Evolutionary conservation across 805 yeast genomes (phyloP).

Genomic region (Ascoidea asiatica): DNA sequence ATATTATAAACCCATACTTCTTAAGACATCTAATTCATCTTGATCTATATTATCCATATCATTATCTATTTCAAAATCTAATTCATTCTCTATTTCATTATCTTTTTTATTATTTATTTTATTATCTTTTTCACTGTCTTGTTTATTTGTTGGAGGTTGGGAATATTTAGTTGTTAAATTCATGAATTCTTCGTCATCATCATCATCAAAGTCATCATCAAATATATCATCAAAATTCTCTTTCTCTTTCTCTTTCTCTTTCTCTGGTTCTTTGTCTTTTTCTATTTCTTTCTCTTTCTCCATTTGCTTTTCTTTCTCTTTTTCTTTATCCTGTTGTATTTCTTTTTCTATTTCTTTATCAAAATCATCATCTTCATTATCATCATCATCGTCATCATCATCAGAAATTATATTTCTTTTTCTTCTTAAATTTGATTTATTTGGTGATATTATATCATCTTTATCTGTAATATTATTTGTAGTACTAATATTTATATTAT

Average conservation of each 20-base stretch:
- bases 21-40: too few relatives aligned
- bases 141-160: too few relatives aligned
- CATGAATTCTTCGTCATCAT: neutral
- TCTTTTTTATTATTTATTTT: too few relatives aligned
- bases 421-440: neutral
- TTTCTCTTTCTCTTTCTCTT: too few relatives aligned
- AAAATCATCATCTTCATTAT: neutral
- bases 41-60: too few relatives aligned
- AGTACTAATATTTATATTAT: slow-evolving; percentile 6
- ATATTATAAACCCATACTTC: too few relatives aligned
- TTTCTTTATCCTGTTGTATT: neutral
- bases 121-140: too few relatives aligned
- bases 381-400: neutral
- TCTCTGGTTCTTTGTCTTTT: neutral
- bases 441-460: neutral
- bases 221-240: neutral
- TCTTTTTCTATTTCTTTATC: neutral
- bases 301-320: neutral
- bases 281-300: neutral
- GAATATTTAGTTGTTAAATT: too few relatives aligned
- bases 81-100: too few relatives aligned
- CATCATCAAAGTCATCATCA: neutral
- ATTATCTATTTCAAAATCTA: too few relatives aligned
- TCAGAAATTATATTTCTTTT: neutral
- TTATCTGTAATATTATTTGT: neutral